phyloP scores from a whole-genome alignment of 257 asterid species.

The Nicotiana undulata region DNA sequence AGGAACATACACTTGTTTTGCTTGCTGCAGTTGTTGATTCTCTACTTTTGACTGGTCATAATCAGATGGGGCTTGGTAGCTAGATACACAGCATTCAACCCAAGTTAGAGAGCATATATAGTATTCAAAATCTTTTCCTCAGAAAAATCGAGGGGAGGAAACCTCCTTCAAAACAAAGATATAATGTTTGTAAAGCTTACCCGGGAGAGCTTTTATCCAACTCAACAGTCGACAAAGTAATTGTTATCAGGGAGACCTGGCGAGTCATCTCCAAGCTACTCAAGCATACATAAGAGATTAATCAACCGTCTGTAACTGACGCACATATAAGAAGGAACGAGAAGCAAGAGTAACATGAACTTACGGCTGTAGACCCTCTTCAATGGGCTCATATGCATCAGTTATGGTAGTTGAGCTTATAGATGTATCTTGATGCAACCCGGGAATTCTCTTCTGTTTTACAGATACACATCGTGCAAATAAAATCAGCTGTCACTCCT shows the following conservation, averaged over 20 bases:
- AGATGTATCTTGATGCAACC: constrained; percentile 40
- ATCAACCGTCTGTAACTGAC: background rate
- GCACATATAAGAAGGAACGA: background rate
- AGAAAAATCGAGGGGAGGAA: background rate
- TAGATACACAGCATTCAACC: constrained; percentile 8
- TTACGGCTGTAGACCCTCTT: constrained; percentile 53
- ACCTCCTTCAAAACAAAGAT: background rate
- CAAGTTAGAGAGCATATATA: background rate
- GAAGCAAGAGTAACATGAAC: constrained; percentile 5
- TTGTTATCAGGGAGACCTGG: constrained; percentile 45
- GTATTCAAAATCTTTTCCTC: background rate
- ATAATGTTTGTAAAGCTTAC: constrained; percentile 20
- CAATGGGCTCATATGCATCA: constrained; percentile 53
- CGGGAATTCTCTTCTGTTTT: constrained; percentile 41
- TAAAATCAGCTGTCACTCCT: background rate
- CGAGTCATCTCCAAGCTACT: constrained; percentile 61
- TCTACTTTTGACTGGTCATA: constrained; percentile 17
- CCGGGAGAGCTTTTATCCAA: constrained; percentile 46
- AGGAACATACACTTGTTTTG: constrained; percentile 9
- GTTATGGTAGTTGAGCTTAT: constrained; percentile 52
- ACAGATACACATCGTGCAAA: background rate
- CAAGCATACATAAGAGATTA: constrained; percentile 3
- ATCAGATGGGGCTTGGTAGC: constrained; percentile 39
- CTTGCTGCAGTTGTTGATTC: constrained; percentile 22
- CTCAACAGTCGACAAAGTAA: constrained; percentile 41